These are phyloP conservation scores for Bipolaris oryzae DNA, from an alignment of 2,329 filamentous ascomycete genomes.

Conservation along the genomic window DNA sequence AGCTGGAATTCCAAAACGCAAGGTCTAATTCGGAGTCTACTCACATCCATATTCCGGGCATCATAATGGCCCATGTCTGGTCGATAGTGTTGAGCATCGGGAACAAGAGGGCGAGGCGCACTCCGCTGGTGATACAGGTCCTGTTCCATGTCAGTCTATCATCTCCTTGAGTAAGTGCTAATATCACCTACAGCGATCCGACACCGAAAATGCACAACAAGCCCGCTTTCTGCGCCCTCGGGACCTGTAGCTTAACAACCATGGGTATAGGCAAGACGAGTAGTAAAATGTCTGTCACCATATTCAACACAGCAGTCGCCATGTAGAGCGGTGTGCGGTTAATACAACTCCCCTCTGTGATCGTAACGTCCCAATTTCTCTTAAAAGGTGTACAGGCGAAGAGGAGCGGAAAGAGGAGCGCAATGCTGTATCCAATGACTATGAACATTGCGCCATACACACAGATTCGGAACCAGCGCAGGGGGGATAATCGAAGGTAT, in stretches of 20 bases:
- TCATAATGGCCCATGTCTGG: constrained; percentile 22
- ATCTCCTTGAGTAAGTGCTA: background rate
- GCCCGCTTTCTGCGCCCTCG: constrained; percentile 21
- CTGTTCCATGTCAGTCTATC: background rate
- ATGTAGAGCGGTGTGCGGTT: constrained; percentile 28
- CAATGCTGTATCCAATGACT: constrained; percentile 26
- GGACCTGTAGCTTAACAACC: constrained; percentile 27
- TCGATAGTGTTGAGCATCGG: constrained; percentile 17
- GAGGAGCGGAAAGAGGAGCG: constrained; percentile 26
- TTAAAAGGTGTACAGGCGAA: constrained; percentile 29
- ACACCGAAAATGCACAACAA: constrained; percentile 27
- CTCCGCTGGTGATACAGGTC: constrained; percentile 16
- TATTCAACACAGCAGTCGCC: constrained; percentile 28
- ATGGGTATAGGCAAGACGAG: constrained; percentile 26
- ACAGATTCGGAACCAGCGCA: constrained; percentile 19
- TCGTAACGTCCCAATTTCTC: constrained; percentile 25
- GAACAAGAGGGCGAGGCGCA: constrained; percentile 14
- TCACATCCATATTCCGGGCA: constrained; percentile 21
- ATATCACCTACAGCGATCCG: constrained; percentile 21
- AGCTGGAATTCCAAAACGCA: background rate
- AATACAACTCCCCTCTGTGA: constrained; percentile 23
- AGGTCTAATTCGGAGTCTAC: background rate
- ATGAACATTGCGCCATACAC: constrained; percentile 27
- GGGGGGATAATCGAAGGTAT: constrained; percentile 22
- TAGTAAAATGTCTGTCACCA: constrained; percentile 27